Evolutionary conservation across 129 eudicot genomes (phyloP), one percentile per base, ranked within the genome.

Genomic region (Artemisia annua): DNA sequence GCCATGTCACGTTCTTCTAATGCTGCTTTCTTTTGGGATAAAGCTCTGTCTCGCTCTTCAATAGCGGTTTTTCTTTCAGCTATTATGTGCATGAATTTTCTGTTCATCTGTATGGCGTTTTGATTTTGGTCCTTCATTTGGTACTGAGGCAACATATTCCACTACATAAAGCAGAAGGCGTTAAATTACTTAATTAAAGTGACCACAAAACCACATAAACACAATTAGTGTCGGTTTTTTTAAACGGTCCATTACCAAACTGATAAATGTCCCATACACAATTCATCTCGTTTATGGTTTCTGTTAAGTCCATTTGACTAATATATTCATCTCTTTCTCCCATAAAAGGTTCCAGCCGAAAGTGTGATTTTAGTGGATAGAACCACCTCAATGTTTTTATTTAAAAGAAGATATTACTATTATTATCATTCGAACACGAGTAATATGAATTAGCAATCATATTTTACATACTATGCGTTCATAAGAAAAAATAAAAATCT

Each of bases 31-130:
- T 84, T 89, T 69, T 87, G 96, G 1, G 82, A 61, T 17, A 89
- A 39, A 3, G 96, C 96, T 6, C 85, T 84, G 63, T 89, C 87
- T 67, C 96, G 86, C 67, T 89, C 96, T 70, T 74, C 85, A 51
- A 89, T 75, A 11, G 96, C 98, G 1, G 90, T 87, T 66, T 89
- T 89, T 67, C 87, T 81, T 75, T 93, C 98, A 24, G 87, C 72
- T 22, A 70, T 58, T 4, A 92, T 79, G 79, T 70, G 78, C 78
- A 73, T 52, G 71, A 92, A 74, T 82, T 89, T 87, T 56, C 74
- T 68, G 32, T 77, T 81, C 97, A 86, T 84, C 30, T 65, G 55
- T 63, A 82, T 73, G 19, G 52, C 80, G 58, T 73, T 85, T 69
- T 83, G 94, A 62, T 73, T 85, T 69, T 83, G 94, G 48, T 92